Base-by-base conservation (phyloP, 257 asterid genomes). In the Agastache rugosa region DNA sequence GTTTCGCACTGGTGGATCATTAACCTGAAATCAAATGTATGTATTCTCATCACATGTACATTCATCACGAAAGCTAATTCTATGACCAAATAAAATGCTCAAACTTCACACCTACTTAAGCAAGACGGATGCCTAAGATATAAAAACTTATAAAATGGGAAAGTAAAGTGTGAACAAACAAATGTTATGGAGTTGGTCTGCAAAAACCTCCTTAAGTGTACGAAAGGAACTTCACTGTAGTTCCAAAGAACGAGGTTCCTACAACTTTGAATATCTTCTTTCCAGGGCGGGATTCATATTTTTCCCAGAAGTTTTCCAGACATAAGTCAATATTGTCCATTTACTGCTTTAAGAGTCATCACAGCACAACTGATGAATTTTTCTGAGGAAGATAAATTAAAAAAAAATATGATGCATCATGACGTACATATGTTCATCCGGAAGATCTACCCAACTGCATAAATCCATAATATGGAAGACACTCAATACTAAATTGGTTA, bases 1-100 rank as follows among this genome's bases (percentile, higher is more conserved):
- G 74, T 94, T 92, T 50, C 97, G 81, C 19, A 92, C 93, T 6
- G 87, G 85, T 42, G 84, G 87, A 74, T 83, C 87, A 63, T 77
- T 80, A 23, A 83, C 85, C 87, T 80, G 48, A 68, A 71, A 75
- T n/a, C n/a, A n/a, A n/a, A n/a, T 16, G 11, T 0, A 23, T 54
- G 59, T 8, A 53, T 55, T 63, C 50, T 3, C 74, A 35, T 61
- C 35, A 71, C 45, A 44, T 29, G 45, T 45, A 15, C 25, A 67
- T 61, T 61, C 55, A 62, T 29, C 19, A 5, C 25, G 17, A 61
- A 34, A 1, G 42, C 50, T 20, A 27, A 54, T n/a, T 55, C 11
- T 1, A 10, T n/a, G 62, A 22, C 62, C 22, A 67, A 8, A 67
- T 14, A 63, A 69, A 25, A 59, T 17, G 41, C 67, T 67, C 47